Evolutionary conservation across 345 rosid genomes (phyloP).

Genomic region (Dipteronia dyeriana): DNA sequence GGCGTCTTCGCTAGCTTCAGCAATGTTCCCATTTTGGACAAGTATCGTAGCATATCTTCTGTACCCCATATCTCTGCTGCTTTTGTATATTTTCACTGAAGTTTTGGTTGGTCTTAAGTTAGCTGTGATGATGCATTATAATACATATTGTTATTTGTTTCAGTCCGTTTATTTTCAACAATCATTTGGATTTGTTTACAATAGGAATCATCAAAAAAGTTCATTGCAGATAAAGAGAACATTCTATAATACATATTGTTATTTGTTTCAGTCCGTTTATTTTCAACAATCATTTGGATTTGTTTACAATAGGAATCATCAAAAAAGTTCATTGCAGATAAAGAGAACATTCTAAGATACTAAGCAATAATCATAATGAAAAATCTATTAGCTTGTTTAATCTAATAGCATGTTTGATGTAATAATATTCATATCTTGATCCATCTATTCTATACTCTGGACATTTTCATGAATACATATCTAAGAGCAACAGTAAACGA

Average conservation of each 20-base stretch:
- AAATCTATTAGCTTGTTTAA: not conserved
- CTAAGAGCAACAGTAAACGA: not conserved
- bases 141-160: no score
- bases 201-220: no score
- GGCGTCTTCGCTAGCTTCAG: conserved; percentile 34
- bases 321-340: no score
- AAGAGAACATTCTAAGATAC: no score
- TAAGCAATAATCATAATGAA: not conserved
- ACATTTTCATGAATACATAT: not conserved
- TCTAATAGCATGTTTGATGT: not conserved
- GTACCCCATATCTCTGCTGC: conserved; percentile 41
- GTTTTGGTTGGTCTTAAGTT: conserved; percentile 43
- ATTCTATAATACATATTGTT: no score
- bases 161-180: no score
- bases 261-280: no score
- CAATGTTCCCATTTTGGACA: conserved; percentile 40
- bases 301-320: no score
- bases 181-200: no score
- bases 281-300: no score
- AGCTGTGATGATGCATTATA: no score
- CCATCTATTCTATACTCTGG: not conserved
- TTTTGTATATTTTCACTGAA: conserved; percentile 40
- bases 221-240: no score
- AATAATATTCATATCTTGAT: not conserved
- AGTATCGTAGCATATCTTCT: conserved; percentile 32